These are phyloP conservation scores for Pichia rugopelliculosa DNA, from an alignment of 805 yeast genomes.

Conservation along the genomic window DNA sequence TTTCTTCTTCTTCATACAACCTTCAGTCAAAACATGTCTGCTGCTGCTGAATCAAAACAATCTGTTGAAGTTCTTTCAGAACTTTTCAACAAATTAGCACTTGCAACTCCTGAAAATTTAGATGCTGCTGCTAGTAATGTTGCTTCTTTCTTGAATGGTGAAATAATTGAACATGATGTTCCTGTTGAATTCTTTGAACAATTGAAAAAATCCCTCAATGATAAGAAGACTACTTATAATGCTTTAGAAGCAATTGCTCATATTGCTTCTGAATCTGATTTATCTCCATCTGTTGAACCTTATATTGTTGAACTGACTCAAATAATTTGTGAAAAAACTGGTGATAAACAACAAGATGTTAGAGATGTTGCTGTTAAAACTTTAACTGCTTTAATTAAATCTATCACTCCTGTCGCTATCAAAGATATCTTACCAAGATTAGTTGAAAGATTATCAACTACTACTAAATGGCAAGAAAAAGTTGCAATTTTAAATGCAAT, in stretches of 20 bases:
- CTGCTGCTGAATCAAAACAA: conserved; percentile 53
- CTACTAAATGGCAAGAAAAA: conserved; percentile 98
- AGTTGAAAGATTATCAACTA: conserved; percentile 54
- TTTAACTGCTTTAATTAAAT: conserved; percentile 65
- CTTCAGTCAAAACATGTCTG: conserved; percentile 12
- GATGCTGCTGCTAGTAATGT: conserved; percentile 82
- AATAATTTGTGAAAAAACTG: conserved; percentile 68
- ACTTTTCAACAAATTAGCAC: conserved; percentile 85
- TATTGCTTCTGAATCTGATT: conserved; percentile 71
- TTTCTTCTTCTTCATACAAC: not conserved
- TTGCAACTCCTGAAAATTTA: conserved; percentile 80
- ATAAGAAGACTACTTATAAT: conserved; percentile 77
- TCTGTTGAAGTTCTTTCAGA: conserved; percentile 81
- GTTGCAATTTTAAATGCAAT: conserved; percentile 81
- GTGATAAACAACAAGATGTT: conserved; percentile 80
- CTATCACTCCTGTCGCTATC: conserved; percentile 89
- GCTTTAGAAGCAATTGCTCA: conserved; percentile 80
- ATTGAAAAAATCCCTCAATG: conserved; percentile 65
- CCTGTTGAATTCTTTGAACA: conserved; percentile 81
- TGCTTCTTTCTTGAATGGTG: conserved; percentile 90
- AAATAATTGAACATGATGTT: conserved; percentile 97
- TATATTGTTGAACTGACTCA: conserved; percentile 72
- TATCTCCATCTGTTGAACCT: conserved; percentile 95
- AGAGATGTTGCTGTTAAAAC: conserved; percentile 71
- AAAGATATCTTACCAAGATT: conserved; percentile 83